Percentiles rank a stretch among this genome's conserved stretches.
phyloP scores from a whole-genome alignment of 495 filamentous ascomycete species.

The Penicillium odoratum region DNA sequence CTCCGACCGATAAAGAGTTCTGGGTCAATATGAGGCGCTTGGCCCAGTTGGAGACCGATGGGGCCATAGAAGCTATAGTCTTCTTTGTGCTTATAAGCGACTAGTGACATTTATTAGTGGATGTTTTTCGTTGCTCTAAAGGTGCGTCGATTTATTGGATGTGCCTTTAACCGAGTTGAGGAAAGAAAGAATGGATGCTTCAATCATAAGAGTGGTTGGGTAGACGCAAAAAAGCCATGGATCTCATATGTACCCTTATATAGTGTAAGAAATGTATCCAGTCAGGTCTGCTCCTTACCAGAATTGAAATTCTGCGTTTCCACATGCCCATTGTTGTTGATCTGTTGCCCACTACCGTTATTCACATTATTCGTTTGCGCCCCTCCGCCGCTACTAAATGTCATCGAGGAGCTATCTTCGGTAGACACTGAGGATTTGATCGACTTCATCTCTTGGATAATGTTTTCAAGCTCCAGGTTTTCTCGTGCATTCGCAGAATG shows the following conservation, averaged over 20 bases:
- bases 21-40: slow-evolving; percentile 9
- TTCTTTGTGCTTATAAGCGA: neutral
- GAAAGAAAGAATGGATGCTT: no score
- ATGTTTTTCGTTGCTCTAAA: no score
- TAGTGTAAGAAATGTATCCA: neutral
- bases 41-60: slow-evolving; percentile 1
- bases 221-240: no score
- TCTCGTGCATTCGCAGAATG: slow-evolving; percentile 8
- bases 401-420: neutral
- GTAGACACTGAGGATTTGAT: neutral
- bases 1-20: slow-evolving; percentile 14
- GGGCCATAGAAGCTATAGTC: slow-evolving; percentile 11
- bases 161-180: no score
- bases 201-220: no score
- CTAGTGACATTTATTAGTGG: neutral
- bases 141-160: no score
- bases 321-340: neutral
- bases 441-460: slow-evolving; percentile 10
- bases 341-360: slow-evolving; percentile 4
- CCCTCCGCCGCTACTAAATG: slow-evolving; percentile 2
- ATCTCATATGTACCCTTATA: no score
- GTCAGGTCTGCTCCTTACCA: slow-evolving; percentile 3
- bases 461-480: slow-evolving; percentile 8
- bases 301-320: slow-evolving; percentile 2
- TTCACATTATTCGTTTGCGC: slow-evolving; percentile 6